Percentiles rank a stretch among this genome's conserved stretches.
Conservation (phyloP, 2,329 filamentous ascomycete genomes). For the Sclerotinia glacialis region DNA sequence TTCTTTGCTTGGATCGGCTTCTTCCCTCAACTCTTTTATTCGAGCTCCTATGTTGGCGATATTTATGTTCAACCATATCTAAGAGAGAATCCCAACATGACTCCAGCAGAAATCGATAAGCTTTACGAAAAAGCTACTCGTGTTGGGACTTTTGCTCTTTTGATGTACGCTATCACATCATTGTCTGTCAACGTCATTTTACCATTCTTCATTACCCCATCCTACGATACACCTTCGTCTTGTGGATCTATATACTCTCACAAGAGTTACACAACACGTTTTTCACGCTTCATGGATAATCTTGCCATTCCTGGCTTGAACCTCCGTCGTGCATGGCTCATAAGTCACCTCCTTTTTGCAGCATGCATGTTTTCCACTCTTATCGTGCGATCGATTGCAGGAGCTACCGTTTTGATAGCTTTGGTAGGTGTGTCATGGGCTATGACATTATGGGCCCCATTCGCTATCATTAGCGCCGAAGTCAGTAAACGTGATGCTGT, state of each 20-base stretch:
- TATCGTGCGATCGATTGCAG: slow-evolving; percentile 67
- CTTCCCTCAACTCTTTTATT: slow-evolving; percentile 95
- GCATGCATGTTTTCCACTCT: slow-evolving; percentile 79
- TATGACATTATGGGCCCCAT: slow-evolving; percentile 89
- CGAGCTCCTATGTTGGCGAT: slow-evolving; percentile 88
- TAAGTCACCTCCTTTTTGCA: slow-evolving; percentile 81
- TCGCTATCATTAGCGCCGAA: slow-evolving; percentile 90
- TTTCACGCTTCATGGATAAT: slow-evolving; percentile 49
- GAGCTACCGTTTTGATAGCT: slow-evolving; percentile 74
- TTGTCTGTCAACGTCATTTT: slow-evolving; percentile 78
- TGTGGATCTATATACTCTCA: slow-evolving; percentile 32
- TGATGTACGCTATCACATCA: slow-evolving; percentile 84
- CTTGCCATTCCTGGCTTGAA: slow-evolving; percentile 81
- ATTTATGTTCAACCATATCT: slow-evolving; percentile 86
- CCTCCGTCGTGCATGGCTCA: slow-evolving; percentile 81
- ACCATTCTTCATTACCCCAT: slow-evolving; percentile 80
- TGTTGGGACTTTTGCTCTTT: slow-evolving; percentile 81
- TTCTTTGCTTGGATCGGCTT: slow-evolving; percentile 91
- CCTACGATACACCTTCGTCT: slow-evolving; percentile 55
- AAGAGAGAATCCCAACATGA: slow-evolving; percentile 72
- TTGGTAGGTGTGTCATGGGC: slow-evolving; percentile 90
- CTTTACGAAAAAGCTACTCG: slow-evolving; percentile 84
- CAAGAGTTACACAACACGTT: slow-evolving; percentile 35
- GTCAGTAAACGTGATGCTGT: slow-evolving; percentile 78
- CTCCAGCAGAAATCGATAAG: slow-evolving; percentile 69